Evolutionary conservation across 768 basidiomycete genomes (phyloP).

Genomic region (Tylopilus felleus): DNA sequence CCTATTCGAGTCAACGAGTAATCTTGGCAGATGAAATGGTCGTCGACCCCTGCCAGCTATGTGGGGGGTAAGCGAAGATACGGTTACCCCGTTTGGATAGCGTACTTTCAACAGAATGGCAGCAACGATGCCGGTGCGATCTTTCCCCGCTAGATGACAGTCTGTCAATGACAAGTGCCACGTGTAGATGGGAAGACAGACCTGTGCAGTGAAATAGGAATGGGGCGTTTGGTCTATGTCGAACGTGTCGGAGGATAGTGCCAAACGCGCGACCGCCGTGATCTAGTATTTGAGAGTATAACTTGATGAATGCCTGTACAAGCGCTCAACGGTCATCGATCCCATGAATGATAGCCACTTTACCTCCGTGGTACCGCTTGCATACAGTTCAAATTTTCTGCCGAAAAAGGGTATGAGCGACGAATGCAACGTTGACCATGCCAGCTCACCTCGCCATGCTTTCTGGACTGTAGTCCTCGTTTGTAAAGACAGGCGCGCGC

Average conservation of each 20-base stretch:
- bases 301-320: slow-evolving; percentile 68
- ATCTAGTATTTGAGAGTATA: slow-evolving; percentile 80
- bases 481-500: slow-evolving; percentile 61
- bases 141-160: slow-evolving; percentile 60
- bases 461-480: slow-evolving; percentile 80
- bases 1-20: slow-evolving; percentile 78
- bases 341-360: background rate
- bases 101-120: slow-evolving; percentile 68
- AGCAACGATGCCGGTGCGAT: slow-evolving; percentile 74
- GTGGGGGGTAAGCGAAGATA: background rate
- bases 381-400: slow-evolving; percentile 56
- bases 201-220: slow-evolving; percentile 78
- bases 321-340: background rate
- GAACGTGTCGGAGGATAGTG: slow-evolving; percentile 67
- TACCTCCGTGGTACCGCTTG: slow-evolving; percentile 78
- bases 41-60: slow-evolving; percentile 70
- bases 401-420: slow-evolving; percentile 12
- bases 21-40: slow-evolving; percentile 63
- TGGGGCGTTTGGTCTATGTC: slow-evolving; percentile 62
- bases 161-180: background rate
- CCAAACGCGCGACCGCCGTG: slow-evolving; percentile 67
- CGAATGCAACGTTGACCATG: background rate
- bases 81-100: background rate
- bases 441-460: slow-evolving; percentile 78
- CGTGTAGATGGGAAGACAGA: slow-evolving; percentile 11